Evolutionary conservation across 2,329 filamentous ascomycete genomes (phyloP), one percentile per base, ranked within the genome.

Genomic region (Fusarium staphyleae): DNA sequence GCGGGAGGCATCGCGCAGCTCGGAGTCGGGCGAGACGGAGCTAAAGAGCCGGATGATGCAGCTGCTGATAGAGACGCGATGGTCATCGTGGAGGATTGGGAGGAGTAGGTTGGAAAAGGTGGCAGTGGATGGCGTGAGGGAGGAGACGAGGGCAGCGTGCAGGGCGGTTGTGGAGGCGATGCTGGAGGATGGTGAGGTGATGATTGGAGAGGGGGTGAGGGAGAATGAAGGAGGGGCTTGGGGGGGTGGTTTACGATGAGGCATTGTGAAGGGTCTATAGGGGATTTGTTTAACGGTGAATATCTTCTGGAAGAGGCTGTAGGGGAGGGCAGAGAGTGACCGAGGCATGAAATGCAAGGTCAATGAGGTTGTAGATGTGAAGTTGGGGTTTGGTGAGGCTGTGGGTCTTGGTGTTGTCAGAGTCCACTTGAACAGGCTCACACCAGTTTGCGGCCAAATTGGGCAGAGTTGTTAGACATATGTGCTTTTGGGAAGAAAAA

Each of bases 141-240:
- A 29, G 0, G 44, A 37, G 4, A 48, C 66, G 36, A 69, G 65
- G 8, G 14, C 13, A 41, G 68, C 64, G 32, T 68, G 48, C 0
- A 69, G 56, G 2, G 51, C 35, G 1, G 28, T 54, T 26, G 65
- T 60, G n/a, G 47, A 29, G 12, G 42, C 19, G 15, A 67, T 60
- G 55, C 66, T 55, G 65, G 88, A 80, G 1, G 46, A 48, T 12
- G 60, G 63, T 33, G 57, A 45, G 8, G 30, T 32, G 34, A 66
- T 55, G 8, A 69, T 57, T 11, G 46, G 30, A 0, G 48, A 44
- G 3, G 60, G 57, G 3, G 54, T 37, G 12, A 48, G 13, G 15
- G 51, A 43, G 47, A 69, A 69, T 33, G 40, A 52, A 1, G 66
- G 62, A 0, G 66, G 66, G 10, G 41, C 3, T 9, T 69, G 64